Base-by-base conservation (phyloP, 768 basidiomycete species). In the Pseudohyphozyma bogoriensis region DNA sequence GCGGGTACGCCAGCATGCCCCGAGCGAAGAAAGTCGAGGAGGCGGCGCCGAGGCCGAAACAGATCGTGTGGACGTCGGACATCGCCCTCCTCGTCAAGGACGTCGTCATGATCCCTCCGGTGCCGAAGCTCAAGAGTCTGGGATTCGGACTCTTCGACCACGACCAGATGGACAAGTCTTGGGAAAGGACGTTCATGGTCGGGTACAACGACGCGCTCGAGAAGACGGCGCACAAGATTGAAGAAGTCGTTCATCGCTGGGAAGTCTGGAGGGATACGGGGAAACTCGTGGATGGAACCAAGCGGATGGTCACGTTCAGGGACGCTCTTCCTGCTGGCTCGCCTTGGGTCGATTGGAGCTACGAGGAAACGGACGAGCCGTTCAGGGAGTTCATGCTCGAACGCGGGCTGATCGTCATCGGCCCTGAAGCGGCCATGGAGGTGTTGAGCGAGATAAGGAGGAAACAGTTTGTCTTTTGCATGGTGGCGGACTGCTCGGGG, bases 341-440 rank as follows among this genome's bases (percentile, higher is more conserved):
- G 10, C 12, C 72, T 69, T 42, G 40, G 28, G 26, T 42, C 39
- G 53, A 42, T 20, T 40, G 53, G 40, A 9, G 13, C 22, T 35
- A 20, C n/a, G 28, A 20, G 18, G 53, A 46, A n/a, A 6, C 22
- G 36, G 53, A 45, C 29, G 46, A 36, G 12, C 39, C 78, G 71
- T 69, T 91, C 83, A 37, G 90, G 76, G 6, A 50, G 31, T 67
- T 63, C 35, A 47, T 33, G 39, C 11, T 29, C 20, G 5, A 22
- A 22, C 56, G 58, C 10, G 24, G 28, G 7, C 56, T 67, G 33
- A 46, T 78, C 73, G 50, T 80, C 79, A 15, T 83, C 84, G 68
- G 87, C 83, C 37, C 80, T 79, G 22, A 81, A 79, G 3, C 87
- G 81, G 33, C 78, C 74, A 58, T 85, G 83, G 56, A 83, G 79